Evolutionary conservation across 805 yeast genomes (phyloP).

Genomic region (Nematodospora valgi): DNA sequence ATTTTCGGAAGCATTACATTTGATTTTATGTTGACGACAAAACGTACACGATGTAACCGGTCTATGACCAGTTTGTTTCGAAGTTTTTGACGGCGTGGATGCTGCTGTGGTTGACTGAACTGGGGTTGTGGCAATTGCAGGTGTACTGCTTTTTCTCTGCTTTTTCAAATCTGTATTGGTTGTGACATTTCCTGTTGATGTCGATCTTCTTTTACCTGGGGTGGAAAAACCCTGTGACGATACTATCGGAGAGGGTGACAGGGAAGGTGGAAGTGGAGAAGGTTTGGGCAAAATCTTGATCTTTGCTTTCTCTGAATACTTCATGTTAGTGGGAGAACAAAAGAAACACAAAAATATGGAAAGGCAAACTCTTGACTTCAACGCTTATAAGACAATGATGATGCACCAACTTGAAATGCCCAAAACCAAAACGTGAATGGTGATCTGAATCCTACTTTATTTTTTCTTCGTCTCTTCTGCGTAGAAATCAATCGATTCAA

Average conservation of each 20-base stretch:
- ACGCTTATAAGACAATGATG: too few species aligned
- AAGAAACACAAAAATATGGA: too few species aligned
- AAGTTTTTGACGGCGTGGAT: constrained; percentile 8
- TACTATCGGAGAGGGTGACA: constrained; percentile 6
- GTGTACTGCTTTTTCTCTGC: background rate
- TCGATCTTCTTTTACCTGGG: background rate
- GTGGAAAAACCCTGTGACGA: background rate
- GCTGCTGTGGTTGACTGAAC: constrained; percentile 4
- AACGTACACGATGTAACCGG: constrained; percentile 93
- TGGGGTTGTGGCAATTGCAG: background rate
- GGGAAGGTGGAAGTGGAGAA: constrained; percentile 16
- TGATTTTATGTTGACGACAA: constrained; percentile 91
- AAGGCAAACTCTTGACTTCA: too few species aligned
- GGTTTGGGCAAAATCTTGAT: constrained; percentile 44
- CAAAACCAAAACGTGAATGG: too few species aligned
- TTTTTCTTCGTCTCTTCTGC: background rate
- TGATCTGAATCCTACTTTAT: too few species aligned
- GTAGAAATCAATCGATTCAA: too few species aligned
- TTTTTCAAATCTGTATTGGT: background rate
- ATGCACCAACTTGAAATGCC: too few species aligned
- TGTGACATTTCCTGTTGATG: background rate
- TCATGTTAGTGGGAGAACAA: too few species aligned
- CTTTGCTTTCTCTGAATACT: constrained; percentile 30
- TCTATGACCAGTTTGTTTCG: constrained; percentile 51
- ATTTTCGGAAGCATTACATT: constrained; percentile 84